Evolutionary conservation across 1,284 basidiomycete species (phyloP), one percentile per base, ranked within the genome.

Genomic region (Malassezia slooffiae): DNA sequence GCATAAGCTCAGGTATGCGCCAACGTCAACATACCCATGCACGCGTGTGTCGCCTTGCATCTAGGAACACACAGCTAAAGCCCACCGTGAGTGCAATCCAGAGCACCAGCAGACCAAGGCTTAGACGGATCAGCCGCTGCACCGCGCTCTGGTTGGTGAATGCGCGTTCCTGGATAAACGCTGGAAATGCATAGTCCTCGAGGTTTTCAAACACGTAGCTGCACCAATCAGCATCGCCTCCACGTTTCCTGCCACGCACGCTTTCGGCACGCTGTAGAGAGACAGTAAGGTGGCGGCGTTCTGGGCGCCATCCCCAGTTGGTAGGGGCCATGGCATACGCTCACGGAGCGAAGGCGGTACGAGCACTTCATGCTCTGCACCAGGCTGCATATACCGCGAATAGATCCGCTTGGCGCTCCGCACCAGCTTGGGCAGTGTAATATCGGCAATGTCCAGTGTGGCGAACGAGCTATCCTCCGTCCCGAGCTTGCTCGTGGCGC

Each of bases 141-240:
- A 91, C 77, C 9, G 89, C 88, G 0, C 90, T 95, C 43, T 97
- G 74, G 71, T 97, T 97, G 30, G 88, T 87, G 67, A 96, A 97
- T 8, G 90, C 89, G 72, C 97, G 97, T 4, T 86, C 81, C 43
- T 91, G 79, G 41, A 97, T 74, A 77, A 97, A 97, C 3, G 89
- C 78, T 4, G 67, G 64, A 75, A 91, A 96, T n/a, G 86, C 85
- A 64, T 95, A 89, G 71, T 10, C 2, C 16, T 45, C 36, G 12
- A 45, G 26, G 13, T 28, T 36, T 13, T 15, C 11, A 20, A 33
- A 45, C 4, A 45, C 22, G 26, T 37, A 43, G 17, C 41, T 43
- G 89, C 83, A n/a, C n/a, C n/a, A n/a, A 13, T 36, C 5, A 43
- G 29, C 5, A 17, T 27, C 7, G 2, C 17, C 70, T 95, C 90